These are phyloP conservation scores for Globisporangium cederbergense DNA, from an alignment of 352 stramenopile species.

Conservation along the genomic window DNA sequence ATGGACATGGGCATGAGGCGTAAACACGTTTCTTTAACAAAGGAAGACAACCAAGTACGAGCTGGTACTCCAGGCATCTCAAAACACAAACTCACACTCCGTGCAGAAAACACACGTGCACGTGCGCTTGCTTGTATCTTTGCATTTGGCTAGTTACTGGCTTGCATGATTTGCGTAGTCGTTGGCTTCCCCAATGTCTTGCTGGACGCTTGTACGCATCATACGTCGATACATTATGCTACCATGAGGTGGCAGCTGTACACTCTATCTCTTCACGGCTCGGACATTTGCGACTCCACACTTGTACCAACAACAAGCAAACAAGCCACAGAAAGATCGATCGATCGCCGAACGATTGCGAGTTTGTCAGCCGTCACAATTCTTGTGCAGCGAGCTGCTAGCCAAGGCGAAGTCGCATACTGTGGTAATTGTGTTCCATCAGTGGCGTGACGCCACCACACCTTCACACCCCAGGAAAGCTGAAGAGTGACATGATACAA, in stretches of 20 bases:
- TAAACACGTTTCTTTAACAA: constrained; percentile 44
- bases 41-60: constrained; percentile 48
- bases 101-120: background rate
- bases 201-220: background rate
- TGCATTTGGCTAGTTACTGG: background rate
- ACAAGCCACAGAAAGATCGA: too few species aligned
- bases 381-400: too few species aligned
- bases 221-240: background rate
- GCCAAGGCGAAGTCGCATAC: too few species aligned
- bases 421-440: too few species aligned
- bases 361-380: too few species aligned
- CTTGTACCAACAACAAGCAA: too few species aligned
- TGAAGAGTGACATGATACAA: background rate
- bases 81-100: constrained; percentile 18
- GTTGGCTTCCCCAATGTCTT: background rate
- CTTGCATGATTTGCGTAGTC: background rate
- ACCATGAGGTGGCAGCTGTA: background rate
- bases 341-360: too few species aligned
- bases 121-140: constrained; percentile 6
- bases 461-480: too few species aligned
- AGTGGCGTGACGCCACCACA: too few species aligned
- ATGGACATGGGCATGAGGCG: background rate
- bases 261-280: too few species aligned
- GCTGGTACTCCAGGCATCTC: constrained; percentile 60
- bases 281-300: too few species aligned